Conservation (phyloP, 2,329 filamentous ascomycete genomes). For the Talaromyces amestolkiae region DNA sequence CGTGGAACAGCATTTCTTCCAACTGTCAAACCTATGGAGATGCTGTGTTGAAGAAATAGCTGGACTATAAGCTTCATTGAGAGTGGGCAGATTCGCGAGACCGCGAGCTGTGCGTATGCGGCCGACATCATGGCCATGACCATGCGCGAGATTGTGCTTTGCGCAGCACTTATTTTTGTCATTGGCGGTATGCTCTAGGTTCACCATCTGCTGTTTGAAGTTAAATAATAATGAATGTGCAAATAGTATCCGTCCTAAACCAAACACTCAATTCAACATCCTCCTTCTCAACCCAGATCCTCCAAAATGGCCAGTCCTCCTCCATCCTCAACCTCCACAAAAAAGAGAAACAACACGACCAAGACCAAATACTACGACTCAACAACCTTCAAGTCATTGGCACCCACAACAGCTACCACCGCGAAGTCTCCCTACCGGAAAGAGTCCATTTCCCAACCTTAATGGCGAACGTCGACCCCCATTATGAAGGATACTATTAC, state of each 20-base stretch:
- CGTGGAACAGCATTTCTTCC: neutral
- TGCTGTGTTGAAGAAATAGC: too few relatives aligned
- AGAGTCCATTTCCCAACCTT: constrained; percentile 13
- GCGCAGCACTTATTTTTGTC: constrained; percentile 18
- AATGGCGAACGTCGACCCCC: constrained; percentile 15
- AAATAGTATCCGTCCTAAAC: constrained; percentile 18
- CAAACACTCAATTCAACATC: constrained; percentile 16
- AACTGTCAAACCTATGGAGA: neutral
- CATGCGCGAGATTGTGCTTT: constrained; percentile 19
- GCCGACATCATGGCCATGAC: constrained; percentile 17
- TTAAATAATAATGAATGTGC: neutral
- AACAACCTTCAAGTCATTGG: constrained; percentile 19
- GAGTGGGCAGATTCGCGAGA: neutral
- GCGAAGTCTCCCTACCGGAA: constrained; percentile 18
- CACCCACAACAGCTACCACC: constrained; percentile 20
- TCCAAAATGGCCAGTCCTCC: neutral
- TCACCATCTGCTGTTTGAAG: too few relatives aligned
- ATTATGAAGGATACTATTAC: constrained; percentile 17
- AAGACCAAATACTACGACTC: constrained; percentile 14
- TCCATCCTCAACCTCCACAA: neutral
- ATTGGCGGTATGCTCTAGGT: constrained; percentile 12
- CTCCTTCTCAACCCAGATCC: neutral
- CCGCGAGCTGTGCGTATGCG: neutral
- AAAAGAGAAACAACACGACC: constrained; percentile 5
- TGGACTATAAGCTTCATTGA: neutral